These are phyloP conservation scores for Penicillium brevicompactum DNA, from an alignment of 2,329 filamentous ascomycete species.

Conservation along the genomic window DNA sequence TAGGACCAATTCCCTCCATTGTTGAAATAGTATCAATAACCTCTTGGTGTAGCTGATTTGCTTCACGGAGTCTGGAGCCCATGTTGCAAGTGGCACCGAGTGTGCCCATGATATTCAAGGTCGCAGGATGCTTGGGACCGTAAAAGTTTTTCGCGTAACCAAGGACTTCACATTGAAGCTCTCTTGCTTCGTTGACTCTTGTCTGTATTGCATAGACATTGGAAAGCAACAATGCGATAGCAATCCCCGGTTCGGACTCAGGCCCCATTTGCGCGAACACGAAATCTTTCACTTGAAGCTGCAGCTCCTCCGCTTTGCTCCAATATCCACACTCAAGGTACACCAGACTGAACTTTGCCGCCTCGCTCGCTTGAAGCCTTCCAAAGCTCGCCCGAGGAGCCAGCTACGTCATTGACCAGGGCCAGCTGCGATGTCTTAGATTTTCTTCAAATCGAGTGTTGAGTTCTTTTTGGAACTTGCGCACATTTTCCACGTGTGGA, in stretches of 20 bases:
- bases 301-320: constrained; percentile 6
- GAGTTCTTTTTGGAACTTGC: not conserved
- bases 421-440: not conserved
- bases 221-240: constrained; percentile 5
- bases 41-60: not conserved
- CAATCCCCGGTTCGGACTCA: not conserved
- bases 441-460: not conserved
- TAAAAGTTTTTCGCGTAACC: constrained; percentile 11
- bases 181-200: constrained; percentile 13
- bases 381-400: not conserved
- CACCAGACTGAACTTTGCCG: constrained; percentile 10
- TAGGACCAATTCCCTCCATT: not conserved
- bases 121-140: constrained; percentile 27
- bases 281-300: constrained; percentile 21
- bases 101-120: constrained; percentile 31
- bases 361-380: constrained; percentile 3
- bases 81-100: constrained; percentile 1
- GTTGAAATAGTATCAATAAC: not conserved
- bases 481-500: constrained; percentile 6
- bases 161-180: constrained; percentile 17
- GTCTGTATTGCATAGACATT: constrained; percentile 11
- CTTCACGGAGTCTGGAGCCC: not conserved
- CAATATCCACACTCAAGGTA: constrained; percentile 10
- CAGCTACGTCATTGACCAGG: not conserved
- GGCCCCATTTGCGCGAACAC: constrained; percentile 4